phyloP scores from a whole-genome alignment of 129 eudicot species.

The Centrapalus pauciflorus region DNA sequence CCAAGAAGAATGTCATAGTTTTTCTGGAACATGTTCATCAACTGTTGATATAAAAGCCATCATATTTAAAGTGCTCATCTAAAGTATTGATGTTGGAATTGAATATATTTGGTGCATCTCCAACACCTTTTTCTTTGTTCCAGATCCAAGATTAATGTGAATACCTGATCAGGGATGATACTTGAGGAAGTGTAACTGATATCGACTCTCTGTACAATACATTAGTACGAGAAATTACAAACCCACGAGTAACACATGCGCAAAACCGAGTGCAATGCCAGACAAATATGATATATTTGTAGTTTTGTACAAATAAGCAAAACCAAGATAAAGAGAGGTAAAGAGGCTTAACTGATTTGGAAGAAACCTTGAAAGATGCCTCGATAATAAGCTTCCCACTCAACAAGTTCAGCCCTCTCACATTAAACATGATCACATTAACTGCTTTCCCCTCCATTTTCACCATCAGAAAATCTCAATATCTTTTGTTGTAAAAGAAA shows the following conservation, averaged over 20 bases:
- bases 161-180: conserved; percentile 80
- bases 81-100: neutral
- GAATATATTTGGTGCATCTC: neutral
- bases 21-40: conserved; percentile 80
- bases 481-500: conserved; percentile 4
- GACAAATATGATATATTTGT: neutral
- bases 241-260: neutral
- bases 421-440: conserved; percentile 77
- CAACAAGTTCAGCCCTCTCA: conserved; percentile 71
- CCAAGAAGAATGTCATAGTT: conserved; percentile 71
- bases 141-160: neutral
- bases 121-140: too few species aligned
- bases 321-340: neutral
- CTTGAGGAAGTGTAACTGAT: conserved; percentile 56
- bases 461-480: conserved; percentile 34
- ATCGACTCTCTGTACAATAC: conserved; percentile 54
- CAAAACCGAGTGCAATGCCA: neutral
- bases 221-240: neutral
- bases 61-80: neutral
- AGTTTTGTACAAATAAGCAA: neutral
- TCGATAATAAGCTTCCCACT: conserved; percentile 77
- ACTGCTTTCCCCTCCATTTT: conserved; percentile 97
- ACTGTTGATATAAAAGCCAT: conserved; percentile 31
- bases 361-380: conserved; percentile 71
- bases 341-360: conserved; percentile 59